Percentiles rank a stretch among this genome's conserved stretches.
Conservation (phyloP, 2,329 filamentous ascomycete species). For the Escovopsis sp. region DNA sequence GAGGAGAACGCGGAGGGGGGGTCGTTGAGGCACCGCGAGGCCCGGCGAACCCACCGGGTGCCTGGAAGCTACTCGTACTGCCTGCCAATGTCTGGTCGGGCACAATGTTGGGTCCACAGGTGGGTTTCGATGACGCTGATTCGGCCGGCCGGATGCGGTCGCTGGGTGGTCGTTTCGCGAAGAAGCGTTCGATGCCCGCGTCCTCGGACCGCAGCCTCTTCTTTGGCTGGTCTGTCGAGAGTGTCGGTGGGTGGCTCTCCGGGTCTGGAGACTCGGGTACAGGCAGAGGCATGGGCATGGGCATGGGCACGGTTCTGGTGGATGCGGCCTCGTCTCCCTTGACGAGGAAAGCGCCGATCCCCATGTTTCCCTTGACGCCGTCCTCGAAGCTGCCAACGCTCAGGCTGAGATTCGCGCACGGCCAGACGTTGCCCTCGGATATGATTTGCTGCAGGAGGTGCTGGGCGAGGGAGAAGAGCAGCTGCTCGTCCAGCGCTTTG, state of each 20-base stretch:
- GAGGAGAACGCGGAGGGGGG: slow-evolving; percentile 17
- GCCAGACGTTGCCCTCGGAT: slow-evolving; percentile 69
- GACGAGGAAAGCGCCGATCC: slow-evolving; percentile 75
- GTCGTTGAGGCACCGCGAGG: slow-evolving; percentile 7
- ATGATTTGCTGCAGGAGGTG: slow-evolving; percentile 64
- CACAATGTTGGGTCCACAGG: background rate
- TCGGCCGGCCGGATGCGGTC: slow-evolving; percentile 13
- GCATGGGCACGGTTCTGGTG: slow-evolving; percentile 8
- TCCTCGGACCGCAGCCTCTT: slow-evolving; percentile 27
- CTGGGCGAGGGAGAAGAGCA: slow-evolving; percentile 62
- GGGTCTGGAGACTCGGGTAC: background rate
- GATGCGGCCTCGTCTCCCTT: slow-evolving; percentile 51
- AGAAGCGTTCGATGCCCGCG: slow-evolving; percentile 43
- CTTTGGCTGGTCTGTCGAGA: slow-evolving; percentile 7
- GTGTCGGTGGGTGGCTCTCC: slow-evolving; percentile 7
- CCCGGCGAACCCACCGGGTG: too few species aligned
- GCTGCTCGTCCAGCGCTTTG: slow-evolving; percentile 54
- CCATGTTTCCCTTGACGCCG: slow-evolving; percentile 66
- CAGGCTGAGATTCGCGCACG: slow-evolving; percentile 78
- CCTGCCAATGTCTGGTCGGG: slow-evolving; percentile 5
- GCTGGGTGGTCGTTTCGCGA: slow-evolving; percentile 26
- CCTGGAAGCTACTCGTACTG: too few species aligned
- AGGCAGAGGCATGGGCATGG: too few species aligned
- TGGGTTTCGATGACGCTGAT: slow-evolving; percentile 5
- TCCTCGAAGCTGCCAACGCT: slow-evolving; percentile 91